A percentile compares a stretch with the other conserved stretches of the same genome.
Evolutionary conservation across 176 grass and related monocot species (phyloP).

Genomic region (Cenchrus fungigraminus): DNA sequence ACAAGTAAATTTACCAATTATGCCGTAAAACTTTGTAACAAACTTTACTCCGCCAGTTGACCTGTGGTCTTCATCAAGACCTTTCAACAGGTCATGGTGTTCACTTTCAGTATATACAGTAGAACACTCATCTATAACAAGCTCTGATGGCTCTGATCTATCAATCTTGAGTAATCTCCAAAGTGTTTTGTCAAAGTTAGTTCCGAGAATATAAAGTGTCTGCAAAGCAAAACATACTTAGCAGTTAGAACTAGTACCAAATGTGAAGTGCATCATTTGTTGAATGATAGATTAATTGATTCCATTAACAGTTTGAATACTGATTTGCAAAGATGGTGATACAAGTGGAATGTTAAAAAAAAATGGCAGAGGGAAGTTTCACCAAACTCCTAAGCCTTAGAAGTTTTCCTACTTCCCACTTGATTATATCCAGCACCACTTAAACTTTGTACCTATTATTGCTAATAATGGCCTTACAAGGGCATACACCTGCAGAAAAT

Average conservation of each 20-base stretch:
- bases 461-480: neutral
- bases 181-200: constrained; percentile 56
- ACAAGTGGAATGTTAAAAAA: neutral
- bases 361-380: neutral
- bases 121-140: constrained; percentile 75
- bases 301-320: neutral
- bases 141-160: constrained; percentile 65
- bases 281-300: constrained; percentile 19
- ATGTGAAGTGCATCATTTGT: constrained; percentile 3
- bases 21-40: constrained; percentile 89
- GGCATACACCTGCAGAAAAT: neutral
- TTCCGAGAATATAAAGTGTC: constrained; percentile 86
- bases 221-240: constrained; percentile 42
- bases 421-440: neutral
- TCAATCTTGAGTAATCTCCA: constrained; percentile 87
- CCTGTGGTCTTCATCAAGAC: constrained; percentile 63
- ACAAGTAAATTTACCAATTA: constrained; percentile 57
- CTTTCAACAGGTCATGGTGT: constrained; percentile 57
- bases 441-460: neutral
- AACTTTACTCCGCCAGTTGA: constrained; percentile 82
- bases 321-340: neutral
- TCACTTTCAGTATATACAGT: constrained; percentile 65
- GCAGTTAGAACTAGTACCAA: constrained; percentile 3
- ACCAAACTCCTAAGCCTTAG: neutral
- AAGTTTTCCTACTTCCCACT: too few relatives aligned